Base-by-base conservation (phyloP, 1,284 basidiomycete genomes). In the Laetiporus sulphureus region DNA sequence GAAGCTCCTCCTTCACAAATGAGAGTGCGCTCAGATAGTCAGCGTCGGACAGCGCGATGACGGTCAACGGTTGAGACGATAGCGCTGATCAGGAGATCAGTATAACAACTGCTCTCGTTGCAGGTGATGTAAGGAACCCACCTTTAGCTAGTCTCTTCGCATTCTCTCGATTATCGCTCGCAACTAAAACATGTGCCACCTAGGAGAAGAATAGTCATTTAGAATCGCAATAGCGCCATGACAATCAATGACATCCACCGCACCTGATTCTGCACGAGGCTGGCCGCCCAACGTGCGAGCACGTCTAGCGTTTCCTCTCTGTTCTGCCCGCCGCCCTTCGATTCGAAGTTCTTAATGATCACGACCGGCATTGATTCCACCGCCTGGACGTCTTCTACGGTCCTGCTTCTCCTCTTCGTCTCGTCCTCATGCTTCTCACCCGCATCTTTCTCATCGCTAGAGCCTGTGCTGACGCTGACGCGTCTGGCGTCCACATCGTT, bases 171-270 rank as follows among this genome's bases (percentile, higher is more conserved):
- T 93, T 93, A 59, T 98, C 91, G 52, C 88, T 90, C 25, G 94
- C 71, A 33, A 98, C 82, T 36, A 99, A 72, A 31, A 97, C 92
- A 61, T 99, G 95, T 0, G 95, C 95, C 41, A 91, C 71, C 79
- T 79, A 23, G 10, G 40, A 19, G 13, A 3, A 3, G 10, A 15
- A 3, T 36, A 11, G 32, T 18, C 3, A 30, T n/a, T 20, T 13
- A n/a, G 19, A 37, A 39, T 13, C 13, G 29, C 41, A 11, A 30
- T 11, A n/a, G 19, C 12, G n/a, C 24, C 25, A 42, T 15, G 19
- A n/a, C n/a, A n/a, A n/a, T n/a, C n/a, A n/a, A n/a, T n/a, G n/a
- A n/a, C n/a, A n/a, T n/a, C n/a, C 2, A 29, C 57, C 71, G 37
- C 36, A 87, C 87, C 65, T 83, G 74, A 55, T 83, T 89, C 56